These are phyloP conservation scores for Termitomyces sp. DNA, from an alignment of 768 basidiomycete species.

Conservation along the genomic window DNA sequence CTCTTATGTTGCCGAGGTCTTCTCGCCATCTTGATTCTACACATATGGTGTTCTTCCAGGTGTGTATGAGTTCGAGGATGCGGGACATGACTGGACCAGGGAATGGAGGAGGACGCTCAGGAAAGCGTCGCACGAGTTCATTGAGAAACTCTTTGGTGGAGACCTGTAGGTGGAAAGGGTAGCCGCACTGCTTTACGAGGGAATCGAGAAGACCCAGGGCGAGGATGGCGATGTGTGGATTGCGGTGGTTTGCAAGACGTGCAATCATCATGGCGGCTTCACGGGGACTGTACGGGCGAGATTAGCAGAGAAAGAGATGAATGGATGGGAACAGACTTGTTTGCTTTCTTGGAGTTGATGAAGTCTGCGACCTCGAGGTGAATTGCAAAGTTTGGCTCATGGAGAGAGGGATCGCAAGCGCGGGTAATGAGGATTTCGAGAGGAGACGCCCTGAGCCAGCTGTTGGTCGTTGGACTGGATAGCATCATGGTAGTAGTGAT, in stretches of 20 bases:
- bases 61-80: conserved; percentile 88
- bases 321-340: conserved; percentile 58
- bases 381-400: conserved; percentile 87
- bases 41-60: conserved; percentile 95
- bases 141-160: conserved; percentile 97
- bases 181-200: conserved; percentile 93
- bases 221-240: conserved; percentile 87
- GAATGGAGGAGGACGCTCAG: conserved; percentile 94
- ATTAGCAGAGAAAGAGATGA: not conserved
- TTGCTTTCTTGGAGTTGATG: conserved; percentile 94
- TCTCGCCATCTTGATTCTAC: conserved; percentile 89
- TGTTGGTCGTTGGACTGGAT: conserved; percentile 42
- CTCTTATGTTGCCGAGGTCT: conserved; percentile 93
- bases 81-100: conserved; percentile 93
- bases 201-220: conserved; percentile 86
- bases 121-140: conserved; percentile 96
- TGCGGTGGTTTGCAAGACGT: conserved; percentile 85
- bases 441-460: conserved; percentile 55
- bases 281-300: conserved; percentile 63
- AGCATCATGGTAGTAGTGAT: no score
- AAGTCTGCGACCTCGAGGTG: conserved; percentile 94
- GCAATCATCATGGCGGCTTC: conserved; percentile 88
- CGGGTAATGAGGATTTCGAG: conserved; percentile 73
- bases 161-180: conserved; percentile 95
- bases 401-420: conserved; percentile 82